Evolutionary conservation across 2,329 filamentous ascomycete genomes (phyloP).

Genomic region (Ilyonectria destructans): DNA sequence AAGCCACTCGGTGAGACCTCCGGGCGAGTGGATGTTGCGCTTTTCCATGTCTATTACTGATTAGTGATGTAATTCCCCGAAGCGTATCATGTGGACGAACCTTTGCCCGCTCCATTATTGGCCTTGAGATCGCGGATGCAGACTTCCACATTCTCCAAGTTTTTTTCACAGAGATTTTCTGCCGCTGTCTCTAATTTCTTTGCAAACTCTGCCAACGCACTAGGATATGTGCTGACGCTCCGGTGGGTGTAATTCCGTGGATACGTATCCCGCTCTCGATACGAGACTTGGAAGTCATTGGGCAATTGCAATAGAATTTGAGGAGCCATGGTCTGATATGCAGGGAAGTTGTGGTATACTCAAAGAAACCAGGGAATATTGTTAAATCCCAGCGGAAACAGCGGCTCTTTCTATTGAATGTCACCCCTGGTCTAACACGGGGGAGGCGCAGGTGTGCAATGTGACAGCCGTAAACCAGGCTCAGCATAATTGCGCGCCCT

Average conservation of each 20-base stretch:
- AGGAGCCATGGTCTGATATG: slow-evolving; percentile 1
- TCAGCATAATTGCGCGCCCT: background rate
- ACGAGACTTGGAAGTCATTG: slow-evolving; percentile 7
- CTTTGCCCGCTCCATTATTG: slow-evolving; percentile 9
- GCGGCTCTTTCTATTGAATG: background rate
- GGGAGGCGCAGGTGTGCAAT: background rate
- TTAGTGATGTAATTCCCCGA: too few species aligned
- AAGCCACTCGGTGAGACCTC: slow-evolving; percentile 13
- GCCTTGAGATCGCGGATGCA: slow-evolving; percentile 18
- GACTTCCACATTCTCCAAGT: background rate
- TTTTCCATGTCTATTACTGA: background rate
- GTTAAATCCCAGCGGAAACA: background rate
- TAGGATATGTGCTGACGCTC: slow-evolving; percentile 24
- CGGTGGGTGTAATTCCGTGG: slow-evolving; percentile 21
- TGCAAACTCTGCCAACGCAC: slow-evolving; percentile 15
- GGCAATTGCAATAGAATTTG: background rate
- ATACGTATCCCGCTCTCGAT: slow-evolving; percentile 12
- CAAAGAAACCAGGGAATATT: background rate
- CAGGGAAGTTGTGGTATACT: background rate
- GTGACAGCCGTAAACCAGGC: background rate
- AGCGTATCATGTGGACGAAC: background rate
- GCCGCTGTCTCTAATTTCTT: slow-evolving; percentile 4
- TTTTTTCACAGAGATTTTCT: slow-evolving; percentile 8
- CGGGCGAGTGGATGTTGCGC: slow-evolving; percentile 11
- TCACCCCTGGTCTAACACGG: background rate